A percentile compares a stretch with the other conserved stretches of the same genome.
Evolutionary conservation across 768 basidiomycete genomes (phyloP).

Genomic region (Mycena alexandri): DNA sequence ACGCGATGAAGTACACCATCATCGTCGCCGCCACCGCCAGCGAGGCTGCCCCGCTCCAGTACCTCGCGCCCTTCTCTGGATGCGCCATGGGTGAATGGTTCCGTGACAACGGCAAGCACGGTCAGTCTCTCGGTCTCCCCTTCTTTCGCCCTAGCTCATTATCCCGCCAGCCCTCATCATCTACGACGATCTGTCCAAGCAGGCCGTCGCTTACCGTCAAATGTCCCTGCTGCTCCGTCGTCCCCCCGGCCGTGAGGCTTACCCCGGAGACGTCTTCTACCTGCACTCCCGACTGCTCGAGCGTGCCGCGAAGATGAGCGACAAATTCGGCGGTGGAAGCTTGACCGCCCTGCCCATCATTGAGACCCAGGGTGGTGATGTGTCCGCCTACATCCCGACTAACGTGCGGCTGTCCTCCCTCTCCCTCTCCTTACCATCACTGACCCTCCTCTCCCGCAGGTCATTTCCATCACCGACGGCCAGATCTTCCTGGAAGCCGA

Average conservation of each 20-base stretch:
- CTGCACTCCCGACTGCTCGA: conserved; percentile 99
- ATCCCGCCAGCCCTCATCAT: conserved; percentile 85
- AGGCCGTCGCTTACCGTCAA: conserved; percentile 99
- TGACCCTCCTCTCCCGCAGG: conserved; percentile 58
- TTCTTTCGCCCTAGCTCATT: conserved; percentile 1
- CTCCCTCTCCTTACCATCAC: background rate
- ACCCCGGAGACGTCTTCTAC: conserved; percentile 99
- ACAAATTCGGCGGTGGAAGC: conserved; percentile 98
- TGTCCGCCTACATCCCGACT: conserved; percentile 98
- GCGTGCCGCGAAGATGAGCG: conserved; percentile 99
- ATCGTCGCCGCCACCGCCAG: conserved; percentile 99
- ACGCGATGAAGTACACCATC: conserved; percentile 99
- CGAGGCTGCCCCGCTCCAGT: conserved; percentile 98
- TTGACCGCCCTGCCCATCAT: conserved; percentile 99
- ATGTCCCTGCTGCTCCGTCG: conserved; percentile 99
- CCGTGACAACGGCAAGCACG: conserved; percentile 99
- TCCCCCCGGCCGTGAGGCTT: conserved; percentile 99
- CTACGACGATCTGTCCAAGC: conserved; percentile 99
- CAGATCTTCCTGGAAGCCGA: conserved; percentile 99
- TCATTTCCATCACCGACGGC: conserved; percentile 99
- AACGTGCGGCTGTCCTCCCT: conserved; percentile 67
- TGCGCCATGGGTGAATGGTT: conserved; percentile 99
- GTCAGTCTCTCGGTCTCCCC: conserved; percentile 55
- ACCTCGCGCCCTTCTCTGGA: conserved; percentile 99
- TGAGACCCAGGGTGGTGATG: conserved; percentile 99